Percentiles rank a stretch among this genome's conserved stretches.
phyloP scores from a whole-genome alignment of 2,329 filamentous ascomycete species.

The Bipolaris zeicola region DNA sequence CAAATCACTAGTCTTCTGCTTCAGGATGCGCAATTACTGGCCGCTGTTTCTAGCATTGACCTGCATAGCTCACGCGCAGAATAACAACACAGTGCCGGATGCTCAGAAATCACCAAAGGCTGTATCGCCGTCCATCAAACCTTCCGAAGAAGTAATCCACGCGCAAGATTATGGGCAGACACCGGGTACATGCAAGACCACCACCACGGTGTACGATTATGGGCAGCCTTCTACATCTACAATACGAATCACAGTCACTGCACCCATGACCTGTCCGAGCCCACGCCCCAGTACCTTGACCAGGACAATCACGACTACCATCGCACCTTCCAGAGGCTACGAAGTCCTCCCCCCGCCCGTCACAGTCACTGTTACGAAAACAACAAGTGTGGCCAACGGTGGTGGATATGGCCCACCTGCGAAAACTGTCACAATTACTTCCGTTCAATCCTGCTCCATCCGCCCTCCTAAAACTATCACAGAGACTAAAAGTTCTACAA shows the following conservation, averaged over 20 bases:
- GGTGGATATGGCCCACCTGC: constrained; percentile 1
- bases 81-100: constrained; percentile 22
- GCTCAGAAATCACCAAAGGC: constrained; percentile 3
- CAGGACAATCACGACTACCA: neutral
- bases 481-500: constrained; percentile 4
- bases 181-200: constrained; percentile 7
- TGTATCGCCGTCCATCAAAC: neutral
- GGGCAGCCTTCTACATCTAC: constrained; percentile 14
- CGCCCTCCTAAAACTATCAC: constrained; percentile 8
- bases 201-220: constrained; percentile 10
- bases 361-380: constrained; percentile 1
- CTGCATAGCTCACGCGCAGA: constrained; percentile 18
- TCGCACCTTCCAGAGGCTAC: neutral
- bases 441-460: neutral
- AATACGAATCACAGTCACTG: constrained; percentile 15
- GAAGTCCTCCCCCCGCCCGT: neutral
- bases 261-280: constrained; percentile 9
- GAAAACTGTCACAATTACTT: constrained; percentile 5
- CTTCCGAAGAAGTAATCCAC: neutral
- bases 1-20: constrained; percentile 37
- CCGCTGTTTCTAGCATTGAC: constrained; percentile 32
- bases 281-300: neutral
- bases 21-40: constrained; percentile 38
- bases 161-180: constrained; percentile 1
- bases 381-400: neutral